Conservation (phyloP, 2,329 filamentous ascomycete genomes). For the Tolypocladium sp. region DNA sequence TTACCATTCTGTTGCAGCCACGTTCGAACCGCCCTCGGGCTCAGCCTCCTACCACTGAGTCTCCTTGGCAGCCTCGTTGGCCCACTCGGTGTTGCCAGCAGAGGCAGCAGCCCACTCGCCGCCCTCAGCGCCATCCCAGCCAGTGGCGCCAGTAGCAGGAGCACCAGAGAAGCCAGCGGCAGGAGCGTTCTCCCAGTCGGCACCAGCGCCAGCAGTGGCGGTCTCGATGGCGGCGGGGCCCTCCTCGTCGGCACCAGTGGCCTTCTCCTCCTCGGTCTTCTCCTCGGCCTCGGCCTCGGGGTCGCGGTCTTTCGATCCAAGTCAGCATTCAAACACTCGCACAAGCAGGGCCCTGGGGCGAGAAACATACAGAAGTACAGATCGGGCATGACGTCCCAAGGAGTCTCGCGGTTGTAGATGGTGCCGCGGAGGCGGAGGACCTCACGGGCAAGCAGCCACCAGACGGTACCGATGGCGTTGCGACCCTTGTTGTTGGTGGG, state of each 20-base stretch:
- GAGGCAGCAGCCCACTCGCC: slow-evolving; percentile 58
- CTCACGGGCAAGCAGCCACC: slow-evolving; percentile 99
- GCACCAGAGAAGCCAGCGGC: slow-evolving; percentile 61
- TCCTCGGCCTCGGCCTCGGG: slow-evolving; percentile 99
- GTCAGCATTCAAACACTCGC: slow-evolving; percentile 6
- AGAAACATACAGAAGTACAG: slow-evolving; percentile 82
- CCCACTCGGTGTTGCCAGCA: slow-evolving; percentile 61
- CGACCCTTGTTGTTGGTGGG: slow-evolving; percentile 99
- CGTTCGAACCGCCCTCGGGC: slow-evolving; percentile 6
- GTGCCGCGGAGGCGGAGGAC: slow-evolving; percentile 97
- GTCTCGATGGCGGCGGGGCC: slow-evolving; percentile 69
- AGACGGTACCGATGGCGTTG: slow-evolving; percentile 95
- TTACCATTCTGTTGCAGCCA: slow-evolving; percentile 7
- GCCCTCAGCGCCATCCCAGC: slow-evolving; percentile 48
- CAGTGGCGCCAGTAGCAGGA: slow-evolving; percentile 39
- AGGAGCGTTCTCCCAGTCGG: slow-evolving; percentile 74
- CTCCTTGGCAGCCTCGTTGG: slow-evolving; percentile 47
- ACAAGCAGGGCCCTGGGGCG: not conserved
- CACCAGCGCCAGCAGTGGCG: slow-evolving; percentile 58
- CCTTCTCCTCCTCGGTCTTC: slow-evolving; percentile 90
- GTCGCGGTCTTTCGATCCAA: slow-evolving; percentile 65
- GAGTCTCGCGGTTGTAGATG: slow-evolving; percentile 87
- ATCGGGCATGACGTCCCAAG: slow-evolving; percentile 99
- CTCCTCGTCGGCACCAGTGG: slow-evolving; percentile 75
- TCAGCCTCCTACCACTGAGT: slow-evolving; percentile 38